Evolutionary conservation across 1,284 basidiomycete species (phyloP).

Genomic region (Tremellales sp.): DNA sequence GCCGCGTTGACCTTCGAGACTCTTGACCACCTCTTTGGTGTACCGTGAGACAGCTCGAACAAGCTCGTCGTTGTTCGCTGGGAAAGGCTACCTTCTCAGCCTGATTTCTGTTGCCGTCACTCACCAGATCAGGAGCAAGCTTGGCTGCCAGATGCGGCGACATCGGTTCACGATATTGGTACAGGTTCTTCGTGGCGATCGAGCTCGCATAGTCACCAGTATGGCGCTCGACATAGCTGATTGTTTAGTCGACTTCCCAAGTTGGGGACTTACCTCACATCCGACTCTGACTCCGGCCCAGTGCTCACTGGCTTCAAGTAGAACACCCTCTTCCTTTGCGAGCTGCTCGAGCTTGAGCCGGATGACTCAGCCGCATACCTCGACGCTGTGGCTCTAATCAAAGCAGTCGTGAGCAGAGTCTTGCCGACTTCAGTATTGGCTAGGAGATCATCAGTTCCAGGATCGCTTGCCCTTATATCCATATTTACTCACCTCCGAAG

Average conservation of each 20-base stretch:
- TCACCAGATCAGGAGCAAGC: conserved; percentile 54
- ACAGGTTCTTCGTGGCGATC: conserved; percentile 70
- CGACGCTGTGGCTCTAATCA: conserved; percentile 66
- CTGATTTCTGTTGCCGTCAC: neutral
- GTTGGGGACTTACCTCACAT: conserved; percentile 61
- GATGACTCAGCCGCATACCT: conserved; percentile 28
- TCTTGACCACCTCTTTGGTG: conserved; percentile 55
- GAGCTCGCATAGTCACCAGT: conserved; percentile 49
- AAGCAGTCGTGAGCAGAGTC: conserved; percentile 78
- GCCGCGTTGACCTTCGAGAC: conserved; percentile 34
- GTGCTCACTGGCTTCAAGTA: conserved; percentile 93
- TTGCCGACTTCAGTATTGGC: conserved; percentile 65
- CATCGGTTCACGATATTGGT: conserved; percentile 80
- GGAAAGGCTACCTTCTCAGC: conserved; percentile 24
- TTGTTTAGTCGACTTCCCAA: neutral
- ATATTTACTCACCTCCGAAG: conserved; percentile 66
- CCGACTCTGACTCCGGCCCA: conserved; percentile 70
- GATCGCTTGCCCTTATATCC: too few relatives aligned
- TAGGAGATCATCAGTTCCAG: conserved; percentile 5
- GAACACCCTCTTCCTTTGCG: conserved; percentile 54
- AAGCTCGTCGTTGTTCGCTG: conserved; percentile 59
- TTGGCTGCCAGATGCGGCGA: conserved; percentile 86
- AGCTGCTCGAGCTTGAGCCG: conserved; percentile 3
- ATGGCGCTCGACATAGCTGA: conserved; percentile 67
- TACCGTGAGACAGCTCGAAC: conserved; percentile 63